Base-by-base conservation (phyloP, 371 early-diverging fungal species). In the Mortierella sp. region DNA sequence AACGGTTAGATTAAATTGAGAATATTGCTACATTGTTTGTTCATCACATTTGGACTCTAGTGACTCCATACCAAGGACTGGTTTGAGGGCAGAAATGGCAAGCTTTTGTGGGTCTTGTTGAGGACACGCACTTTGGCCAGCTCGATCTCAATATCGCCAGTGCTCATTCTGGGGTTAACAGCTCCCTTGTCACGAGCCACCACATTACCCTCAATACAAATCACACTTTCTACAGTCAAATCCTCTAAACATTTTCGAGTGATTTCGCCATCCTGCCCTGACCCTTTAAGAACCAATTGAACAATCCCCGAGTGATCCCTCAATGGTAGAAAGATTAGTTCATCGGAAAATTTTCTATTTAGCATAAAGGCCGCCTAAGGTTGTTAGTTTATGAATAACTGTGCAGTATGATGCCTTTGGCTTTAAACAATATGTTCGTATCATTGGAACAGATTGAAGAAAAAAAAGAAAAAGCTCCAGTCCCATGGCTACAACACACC, bases 61-160 rank as follows among this genome's bases (percentile, higher is more conserved):
- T 15, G 50, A 36, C 9, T 19, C 11, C 84, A 74, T 90, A 92
- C 93, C 86, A 92, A 33, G 67, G 87, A 74, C 63, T 86, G 66
- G 68, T 91, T 86, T 43, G 85, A 82, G 1, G 94, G 93, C 71
- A 87, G 83, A 67, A 97, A 96, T 0, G 96, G 96, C 48, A 97
- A 76, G 5, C 83, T 76, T 32, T 84, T 84, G n/a, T 87, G 87
- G 1, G 95, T 91, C 32, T 87, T 85, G 73, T 96, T 96, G 47
- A 97, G 86, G n/a, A 94, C 86, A 32, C 87, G 79, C 21, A 95
- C 60, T 0, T 77, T 69, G 3, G 87, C 73, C 19, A 95, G 74
- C 22, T 88, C 88, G 1, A 97, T 88, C 85, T 97, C 97, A 60
- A 96, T 88, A 32, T 88, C 90, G 4, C 91, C 93, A 4, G 89